These are phyloP conservation scores for Gremmenia infestans DNA, from an alignment of 2,329 filamentous ascomycete genomes.

Conservation along the genomic window DNA sequence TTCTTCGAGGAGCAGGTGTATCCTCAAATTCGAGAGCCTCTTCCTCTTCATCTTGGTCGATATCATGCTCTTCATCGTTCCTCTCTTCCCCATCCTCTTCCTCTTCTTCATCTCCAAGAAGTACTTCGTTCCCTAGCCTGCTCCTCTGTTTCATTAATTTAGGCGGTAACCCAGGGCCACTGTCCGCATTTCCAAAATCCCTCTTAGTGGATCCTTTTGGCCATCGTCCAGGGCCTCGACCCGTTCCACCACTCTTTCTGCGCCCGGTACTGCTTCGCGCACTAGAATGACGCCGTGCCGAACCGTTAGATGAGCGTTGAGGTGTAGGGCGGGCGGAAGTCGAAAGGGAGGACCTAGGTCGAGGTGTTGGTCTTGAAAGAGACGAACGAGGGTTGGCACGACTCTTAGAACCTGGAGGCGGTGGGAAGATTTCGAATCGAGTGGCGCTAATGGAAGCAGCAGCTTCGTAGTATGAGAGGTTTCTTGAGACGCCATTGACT, in stretches of 20 bases:
- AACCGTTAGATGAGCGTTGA: conserved; percentile 21
- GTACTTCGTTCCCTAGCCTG: conserved; percentile 29
- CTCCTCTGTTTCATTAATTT: conserved; percentile 32
- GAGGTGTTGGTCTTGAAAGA: conserved; percentile 18
- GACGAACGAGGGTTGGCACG: conserved; percentile 34
- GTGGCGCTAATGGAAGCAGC: conserved; percentile 54
- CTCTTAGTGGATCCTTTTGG: conserved; percentile 65
- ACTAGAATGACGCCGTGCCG: conserved; percentile 20
- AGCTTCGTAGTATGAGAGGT: conserved; percentile 26
- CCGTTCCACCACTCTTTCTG: conserved; percentile 56
- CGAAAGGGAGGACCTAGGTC: conserved; percentile 19
- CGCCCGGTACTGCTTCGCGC: conserved; percentile 37
- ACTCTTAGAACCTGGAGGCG: conserved; percentile 46
- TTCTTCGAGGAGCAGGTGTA: conserved; percentile 17
- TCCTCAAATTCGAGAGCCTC: conserved; percentile 28
- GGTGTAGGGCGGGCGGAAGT: conserved; percentile 18
- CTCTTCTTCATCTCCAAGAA: conserved; percentile 28
- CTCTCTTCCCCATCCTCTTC: conserved; percentile 18
- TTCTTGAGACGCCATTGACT: conserved; percentile 22
- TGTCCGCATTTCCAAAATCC: conserved; percentile 62
- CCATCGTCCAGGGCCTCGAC: conserved; percentile 60
- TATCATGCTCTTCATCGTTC: conserved; percentile 14
- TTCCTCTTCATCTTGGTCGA: conserved; percentile 20
- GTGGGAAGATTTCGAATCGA: conserved; percentile 75
- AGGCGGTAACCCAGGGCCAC: conserved; percentile 58